Conservation (phyloP, 2,329 filamentous ascomycete genomes). For the Cryphonectria naterciae region DNA sequence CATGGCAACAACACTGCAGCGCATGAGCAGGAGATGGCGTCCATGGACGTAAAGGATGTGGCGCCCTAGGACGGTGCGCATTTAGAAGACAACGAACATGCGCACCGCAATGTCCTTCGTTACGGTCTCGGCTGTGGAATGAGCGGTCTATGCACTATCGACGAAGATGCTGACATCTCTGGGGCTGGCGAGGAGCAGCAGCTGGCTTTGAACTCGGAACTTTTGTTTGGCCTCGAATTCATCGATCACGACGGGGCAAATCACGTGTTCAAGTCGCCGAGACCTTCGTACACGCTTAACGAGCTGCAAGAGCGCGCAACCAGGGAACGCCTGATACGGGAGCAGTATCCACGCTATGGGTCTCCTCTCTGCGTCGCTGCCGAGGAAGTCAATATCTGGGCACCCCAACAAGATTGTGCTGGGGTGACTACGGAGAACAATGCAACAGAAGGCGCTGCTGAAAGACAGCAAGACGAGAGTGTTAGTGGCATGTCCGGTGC, state of each 20-base stretch:
- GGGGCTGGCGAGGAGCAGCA: background rate
- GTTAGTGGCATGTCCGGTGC: background rate
- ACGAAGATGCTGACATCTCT: background rate
- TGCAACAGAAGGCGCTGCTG: background rate
- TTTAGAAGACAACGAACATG: conserved; percentile 21
- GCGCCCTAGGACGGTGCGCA: conserved; percentile 29
- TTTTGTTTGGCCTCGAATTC: conserved; percentile 9
- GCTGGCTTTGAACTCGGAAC: background rate
- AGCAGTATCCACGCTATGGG: background rate
- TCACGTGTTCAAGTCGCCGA: conserved; percentile 25
- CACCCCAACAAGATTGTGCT: background rate
- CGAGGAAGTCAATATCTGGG: background rate
- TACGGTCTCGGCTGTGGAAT: conserved; percentile 4
- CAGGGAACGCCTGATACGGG: background rate
- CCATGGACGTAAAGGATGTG: conserved; percentile 24
- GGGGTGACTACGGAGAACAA: too few relatives aligned
- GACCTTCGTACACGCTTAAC: conserved; percentile 23
- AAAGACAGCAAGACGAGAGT: background rate
- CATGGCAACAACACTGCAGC: conserved; percentile 1
- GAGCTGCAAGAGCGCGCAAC: conserved; percentile 19
- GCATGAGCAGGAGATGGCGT: conserved; percentile 24
- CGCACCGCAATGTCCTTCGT: background rate
- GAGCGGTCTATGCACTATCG: conserved; percentile 1
- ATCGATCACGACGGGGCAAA: conserved; percentile 23
- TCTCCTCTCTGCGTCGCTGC: background rate